phyloP scores from a whole-genome alignment of 352 stramenopile genomes.

The Hyaloperonospora arabidopsidis region DNA sequence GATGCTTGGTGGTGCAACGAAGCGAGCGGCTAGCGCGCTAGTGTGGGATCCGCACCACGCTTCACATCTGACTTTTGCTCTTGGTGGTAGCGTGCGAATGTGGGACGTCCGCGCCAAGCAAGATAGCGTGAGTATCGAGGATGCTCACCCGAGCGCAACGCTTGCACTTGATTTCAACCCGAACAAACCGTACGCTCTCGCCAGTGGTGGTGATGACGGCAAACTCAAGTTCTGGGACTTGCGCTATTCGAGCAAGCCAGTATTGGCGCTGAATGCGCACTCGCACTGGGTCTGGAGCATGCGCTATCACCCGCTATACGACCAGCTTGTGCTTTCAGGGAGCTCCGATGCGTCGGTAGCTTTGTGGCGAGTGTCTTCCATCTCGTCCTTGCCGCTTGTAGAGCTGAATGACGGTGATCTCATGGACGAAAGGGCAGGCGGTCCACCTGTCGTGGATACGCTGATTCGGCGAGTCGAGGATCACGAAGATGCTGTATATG shows the following conservation, averaged over 20 bases:
- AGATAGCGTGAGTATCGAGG: slow-evolving; percentile 37
- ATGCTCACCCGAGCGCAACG: slow-evolving; percentile 53
- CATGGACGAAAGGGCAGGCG: slow-evolving; percentile 52
- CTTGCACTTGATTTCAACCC: slow-evolving; percentile 95
- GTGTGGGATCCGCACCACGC: slow-evolving; percentile 82
- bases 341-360: slow-evolving; percentile 91
- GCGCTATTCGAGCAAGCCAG: slow-evolving; percentile 57
- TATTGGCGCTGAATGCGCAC: slow-evolving; percentile 88
- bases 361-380: slow-evolving; percentile 94
- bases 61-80: slow-evolving; percentile 53
- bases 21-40: slow-evolving; percentile 27
- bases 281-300: slow-evolving; percentile 88
- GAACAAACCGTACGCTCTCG: slow-evolving; percentile 92
- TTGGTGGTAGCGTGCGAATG: slow-evolving; percentile 52
- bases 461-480: slow-evolving; percentile 89
- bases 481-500: slow-evolving; percentile 92
- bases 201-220: slow-evolving; percentile 90
- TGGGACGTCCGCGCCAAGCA: slow-evolving; percentile 63
- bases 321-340: slow-evolving; percentile 92
- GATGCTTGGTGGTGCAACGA: slow-evolving; percentile 28
- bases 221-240: slow-evolving; percentile 98
- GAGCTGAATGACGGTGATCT: slow-evolving; percentile 85
- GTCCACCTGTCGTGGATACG: slow-evolving; percentile 53
- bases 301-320: slow-evolving; percentile 97
- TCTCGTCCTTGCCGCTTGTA: slow-evolving; percentile 93